These are phyloP conservation scores for Aulographum hederae DNA, from an alignment of 2,329 filamentous ascomycete genomes.

Conservation along the genomic window DNA sequence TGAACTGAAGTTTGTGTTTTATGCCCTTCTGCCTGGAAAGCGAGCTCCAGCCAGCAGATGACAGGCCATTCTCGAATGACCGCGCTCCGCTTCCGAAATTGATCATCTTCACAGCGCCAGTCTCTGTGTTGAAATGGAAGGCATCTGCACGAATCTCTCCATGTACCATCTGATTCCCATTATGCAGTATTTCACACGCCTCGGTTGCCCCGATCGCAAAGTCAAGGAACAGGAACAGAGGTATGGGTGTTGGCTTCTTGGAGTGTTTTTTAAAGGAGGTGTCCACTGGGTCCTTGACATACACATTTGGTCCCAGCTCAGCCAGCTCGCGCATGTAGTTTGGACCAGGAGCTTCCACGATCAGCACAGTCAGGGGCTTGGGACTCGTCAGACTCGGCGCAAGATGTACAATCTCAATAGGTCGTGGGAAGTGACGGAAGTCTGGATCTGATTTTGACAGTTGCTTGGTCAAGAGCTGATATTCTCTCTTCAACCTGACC, in stretches of 20 bases:
- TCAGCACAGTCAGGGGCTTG: constrained; percentile 54
- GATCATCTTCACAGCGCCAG: constrained; percentile 55
- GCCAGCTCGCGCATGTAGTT: constrained; percentile 56
- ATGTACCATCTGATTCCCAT: constrained; percentile 70
- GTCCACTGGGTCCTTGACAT: constrained; percentile 9
- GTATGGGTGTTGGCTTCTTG: constrained; percentile 29
- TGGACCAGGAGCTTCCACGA: constrained; percentile 60
- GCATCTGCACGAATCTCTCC: constrained; percentile 82
- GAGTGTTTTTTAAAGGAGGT: neutral
- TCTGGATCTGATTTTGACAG: constrained; percentile 52
- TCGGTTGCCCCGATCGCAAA: constrained; percentile 80
- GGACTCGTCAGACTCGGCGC: constrained; percentile 50
- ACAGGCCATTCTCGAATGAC: constrained; percentile 77
- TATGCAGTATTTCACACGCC: constrained; percentile 79
- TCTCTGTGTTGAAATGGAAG: constrained; percentile 66
- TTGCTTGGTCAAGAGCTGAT: constrained; percentile 61
- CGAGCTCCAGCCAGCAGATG: constrained; percentile 68
- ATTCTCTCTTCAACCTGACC: constrained; percentile 71
- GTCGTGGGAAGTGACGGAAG: constrained; percentile 59
- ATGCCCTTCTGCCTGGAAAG: constrained; percentile 71
- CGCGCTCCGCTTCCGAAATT: constrained; percentile 75
- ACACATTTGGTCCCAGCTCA: constrained; percentile 51
- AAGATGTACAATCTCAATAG: constrained; percentile 61
- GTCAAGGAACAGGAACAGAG: constrained; percentile 62
- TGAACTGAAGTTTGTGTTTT: constrained; percentile 77